Percentiles rank a stretch among this genome's conserved stretches.
These are phyloP conservation scores for Knufia petricola DNA, from an alignment of 2,329 filamentous ascomycete species.

Conservation along the genomic window DNA sequence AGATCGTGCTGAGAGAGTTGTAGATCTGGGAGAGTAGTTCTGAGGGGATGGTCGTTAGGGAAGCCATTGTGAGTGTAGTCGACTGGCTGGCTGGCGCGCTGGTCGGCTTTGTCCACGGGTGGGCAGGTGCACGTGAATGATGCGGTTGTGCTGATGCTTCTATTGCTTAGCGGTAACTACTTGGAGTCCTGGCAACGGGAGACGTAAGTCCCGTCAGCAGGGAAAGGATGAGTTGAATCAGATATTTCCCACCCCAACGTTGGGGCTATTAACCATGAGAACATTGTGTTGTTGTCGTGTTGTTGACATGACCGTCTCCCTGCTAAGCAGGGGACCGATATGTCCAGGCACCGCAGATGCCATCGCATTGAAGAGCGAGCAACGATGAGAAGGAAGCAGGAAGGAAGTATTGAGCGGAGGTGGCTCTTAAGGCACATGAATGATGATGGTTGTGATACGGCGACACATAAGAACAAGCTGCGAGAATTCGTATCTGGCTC, in stretches of 20 bases:
- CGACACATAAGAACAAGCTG: no score
- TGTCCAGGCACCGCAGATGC: background rate
- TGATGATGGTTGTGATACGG: no score
- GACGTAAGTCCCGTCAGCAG: conserved; percentile 18
- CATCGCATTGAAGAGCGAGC: no score
- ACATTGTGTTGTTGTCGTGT: background rate
- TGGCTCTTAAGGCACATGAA: no score
- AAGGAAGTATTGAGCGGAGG: no score
- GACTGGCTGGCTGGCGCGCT: background rate
- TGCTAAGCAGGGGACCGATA: background rate
- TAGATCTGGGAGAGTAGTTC: conserved; percentile 51
- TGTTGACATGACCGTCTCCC: background rate
- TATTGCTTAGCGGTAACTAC: background rate
- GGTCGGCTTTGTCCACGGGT: background rate
- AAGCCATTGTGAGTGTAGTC: conserved; percentile 32
- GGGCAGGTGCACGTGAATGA: no score
- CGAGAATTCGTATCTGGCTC: no score
- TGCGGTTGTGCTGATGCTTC: conserved; percentile 2
- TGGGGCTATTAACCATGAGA: conserved; percentile 41
- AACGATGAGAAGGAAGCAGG: no score
- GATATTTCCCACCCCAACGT: conserved; percentile 40
- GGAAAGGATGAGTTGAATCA: conserved; percentile 28
- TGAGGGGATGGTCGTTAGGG: conserved; percentile 46
- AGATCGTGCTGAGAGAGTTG: conserved; percentile 42
- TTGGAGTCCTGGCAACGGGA: conserved; percentile 9